These are phyloP conservation scores for Periconia sp. DNA, from an alignment of 2,329 filamentous ascomycete species.

Conservation along the genomic window DNA sequence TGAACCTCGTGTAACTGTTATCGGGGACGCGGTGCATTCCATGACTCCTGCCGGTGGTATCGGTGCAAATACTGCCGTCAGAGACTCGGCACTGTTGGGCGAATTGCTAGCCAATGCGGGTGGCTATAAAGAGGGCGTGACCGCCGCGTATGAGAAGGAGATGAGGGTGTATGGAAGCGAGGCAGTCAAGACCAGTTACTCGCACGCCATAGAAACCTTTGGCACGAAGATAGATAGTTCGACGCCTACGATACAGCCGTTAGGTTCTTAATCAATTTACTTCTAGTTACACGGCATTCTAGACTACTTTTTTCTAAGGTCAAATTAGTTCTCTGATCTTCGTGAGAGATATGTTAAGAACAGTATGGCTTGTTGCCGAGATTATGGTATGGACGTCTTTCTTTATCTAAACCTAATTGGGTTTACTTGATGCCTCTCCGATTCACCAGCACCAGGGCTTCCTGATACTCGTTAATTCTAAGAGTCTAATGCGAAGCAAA, in stretches of 20 bases:
- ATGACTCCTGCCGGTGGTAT: constrained; percentile 56
- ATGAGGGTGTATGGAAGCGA: constrained; percentile 45
- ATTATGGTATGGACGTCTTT: too few species aligned
- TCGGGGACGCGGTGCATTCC: constrained; percentile 54
- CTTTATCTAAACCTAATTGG: too few species aligned
- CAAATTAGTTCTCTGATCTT: too few species aligned
- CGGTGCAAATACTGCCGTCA: constrained; percentile 54
- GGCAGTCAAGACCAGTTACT: constrained; percentile 61
- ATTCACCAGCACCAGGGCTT: too few species aligned
- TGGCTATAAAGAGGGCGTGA: constrained; percentile 39
- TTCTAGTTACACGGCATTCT: too few species aligned
- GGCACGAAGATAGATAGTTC: constrained; percentile 23
- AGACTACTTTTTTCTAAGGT: too few species aligned
- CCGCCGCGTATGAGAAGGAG: constrained; percentile 44
- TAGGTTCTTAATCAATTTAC: too few species aligned
- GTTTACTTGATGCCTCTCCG: too few species aligned
- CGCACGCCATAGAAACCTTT: constrained; percentile 23
- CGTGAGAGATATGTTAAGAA: too few species aligned
- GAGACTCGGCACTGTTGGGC: constrained; percentile 50
- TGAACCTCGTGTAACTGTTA: constrained; percentile 57
- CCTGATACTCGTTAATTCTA: too few species aligned
- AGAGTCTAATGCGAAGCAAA: too few species aligned
- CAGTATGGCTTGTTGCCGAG: too few species aligned
- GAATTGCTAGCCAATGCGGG: constrained; percentile 42
- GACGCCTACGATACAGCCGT: constrained; percentile 3